These are phyloP conservation scores for Juncus effusus DNA, from an alignment of 176 grass and related monocot genomes.

Conservation along the genomic window DNA sequence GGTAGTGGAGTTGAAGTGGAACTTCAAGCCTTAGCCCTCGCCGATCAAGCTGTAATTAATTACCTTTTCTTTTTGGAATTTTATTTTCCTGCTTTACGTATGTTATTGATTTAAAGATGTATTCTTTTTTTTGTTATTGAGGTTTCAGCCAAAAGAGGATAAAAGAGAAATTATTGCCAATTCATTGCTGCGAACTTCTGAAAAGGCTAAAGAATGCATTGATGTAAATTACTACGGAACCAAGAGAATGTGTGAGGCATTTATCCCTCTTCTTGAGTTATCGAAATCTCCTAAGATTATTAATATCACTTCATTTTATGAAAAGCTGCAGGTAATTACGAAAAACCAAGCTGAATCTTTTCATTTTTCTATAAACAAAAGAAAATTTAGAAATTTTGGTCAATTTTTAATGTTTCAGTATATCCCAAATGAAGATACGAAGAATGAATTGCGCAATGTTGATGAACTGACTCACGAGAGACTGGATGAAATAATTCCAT, in stretches of 20 bases:
- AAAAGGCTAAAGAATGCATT: constrained; percentile 26
- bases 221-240: constrained; percentile 29
- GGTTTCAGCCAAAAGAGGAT: not conserved
- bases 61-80: not conserved
- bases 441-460: constrained; percentile 37
- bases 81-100: not conserved
- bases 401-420: constrained; percentile 13
- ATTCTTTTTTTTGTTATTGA: not conserved
- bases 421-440: constrained; percentile 43
- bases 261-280: constrained; percentile 25
- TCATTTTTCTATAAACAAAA: too few relatives aligned
- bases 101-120: not conserved
- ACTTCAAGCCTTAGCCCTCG: not conserved
- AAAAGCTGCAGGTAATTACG: constrained; percentile 21
- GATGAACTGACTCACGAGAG: constrained; percentile 44
- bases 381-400: not conserved
- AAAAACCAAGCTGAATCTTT: not conserved
- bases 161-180: not conserved
- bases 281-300: constrained; percentile 21
- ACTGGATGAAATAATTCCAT: constrained; percentile 35
- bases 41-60: too few relatives aligned
- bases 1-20: not conserved
- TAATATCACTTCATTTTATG: constrained; percentile 9
- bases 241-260: constrained; percentile 8
- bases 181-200: not conserved